Percentiles rank a stretch among this genome's conserved stretches.
phyloP scores from a whole-genome alignment of 2,329 filamentous ascomycete genomes.

The Metarhizium humberi region DNA sequence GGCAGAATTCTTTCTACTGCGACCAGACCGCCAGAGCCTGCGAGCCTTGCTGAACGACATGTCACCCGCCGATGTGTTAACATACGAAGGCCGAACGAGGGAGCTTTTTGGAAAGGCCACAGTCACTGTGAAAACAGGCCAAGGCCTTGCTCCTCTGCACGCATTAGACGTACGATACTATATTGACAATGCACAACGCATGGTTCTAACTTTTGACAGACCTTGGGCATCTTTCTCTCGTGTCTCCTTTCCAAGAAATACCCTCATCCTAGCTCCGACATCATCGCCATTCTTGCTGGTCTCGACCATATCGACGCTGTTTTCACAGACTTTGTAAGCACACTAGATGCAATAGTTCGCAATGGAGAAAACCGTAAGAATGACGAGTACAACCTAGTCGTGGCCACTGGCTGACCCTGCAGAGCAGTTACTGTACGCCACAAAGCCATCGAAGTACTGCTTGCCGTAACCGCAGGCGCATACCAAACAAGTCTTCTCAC shows the following conservation, averaged over 20 bases:
- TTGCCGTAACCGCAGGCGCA: constrained; percentile 83
- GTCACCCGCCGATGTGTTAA: constrained; percentile 64
- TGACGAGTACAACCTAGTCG: not conserved
- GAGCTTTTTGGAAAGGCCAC: constrained; percentile 72
- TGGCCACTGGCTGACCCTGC: not conserved
- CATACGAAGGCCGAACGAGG: constrained; percentile 67
- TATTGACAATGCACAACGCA: not conserved
- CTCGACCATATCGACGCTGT: constrained; percentile 79
- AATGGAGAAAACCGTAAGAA: constrained; percentile 60
- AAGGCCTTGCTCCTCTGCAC: constrained; percentile 58
- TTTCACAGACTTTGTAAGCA: constrained; percentile 80
- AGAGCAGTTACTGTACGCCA: constrained; percentile 61
- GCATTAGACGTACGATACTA: constrained; percentile 67
- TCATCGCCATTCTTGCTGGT: constrained; percentile 82
- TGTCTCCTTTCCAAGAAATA: constrained; percentile 81
- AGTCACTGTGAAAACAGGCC: constrained; percentile 52
- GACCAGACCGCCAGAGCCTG: constrained; percentile 64
- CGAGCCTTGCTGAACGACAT: constrained; percentile 60
- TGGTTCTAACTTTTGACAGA: constrained; percentile 43
- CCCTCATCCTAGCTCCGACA: constrained; percentile 88
- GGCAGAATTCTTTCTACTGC: constrained; percentile 88
- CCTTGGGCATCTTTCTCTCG: constrained; percentile 78
- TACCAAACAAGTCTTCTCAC: constrained; percentile 92
- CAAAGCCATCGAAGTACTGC: constrained; percentile 71
- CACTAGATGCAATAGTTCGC: constrained; percentile 74